Evolutionary conservation across 2,329 filamentous ascomycete genomes (phyloP).

Genomic region (Fusarium sp.): DNA sequence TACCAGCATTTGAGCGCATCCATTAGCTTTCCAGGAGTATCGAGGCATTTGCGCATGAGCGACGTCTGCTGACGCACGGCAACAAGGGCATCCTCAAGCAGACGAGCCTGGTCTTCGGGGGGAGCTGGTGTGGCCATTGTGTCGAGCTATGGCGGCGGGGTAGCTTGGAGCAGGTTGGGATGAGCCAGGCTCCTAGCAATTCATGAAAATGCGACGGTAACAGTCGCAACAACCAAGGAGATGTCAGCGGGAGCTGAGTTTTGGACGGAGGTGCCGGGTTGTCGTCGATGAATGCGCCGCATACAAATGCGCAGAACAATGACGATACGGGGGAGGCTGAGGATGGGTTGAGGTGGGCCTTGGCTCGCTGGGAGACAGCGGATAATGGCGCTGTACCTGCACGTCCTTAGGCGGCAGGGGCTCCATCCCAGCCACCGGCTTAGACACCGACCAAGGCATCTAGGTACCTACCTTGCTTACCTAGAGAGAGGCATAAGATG

Average conservation of each 20-base stretch:
- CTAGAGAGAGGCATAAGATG: no score
- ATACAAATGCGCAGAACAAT: slow-evolving; percentile 43
- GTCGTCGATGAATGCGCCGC: slow-evolving; percentile 41
- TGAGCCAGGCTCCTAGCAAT: slow-evolving; percentile 38
- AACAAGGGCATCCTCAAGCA: slow-evolving; percentile 95
- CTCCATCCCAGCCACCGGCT: slow-evolving; percentile 18
- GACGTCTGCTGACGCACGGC: slow-evolving; percentile 97
- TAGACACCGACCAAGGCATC: no score
- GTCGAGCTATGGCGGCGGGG: slow-evolving; percentile 46
- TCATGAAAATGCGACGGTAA: slow-evolving; percentile 40
- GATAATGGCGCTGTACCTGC: slow-evolving; percentile 38
- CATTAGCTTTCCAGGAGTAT: slow-evolving; percentile 98
- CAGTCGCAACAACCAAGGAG: slow-evolving; percentile 27
- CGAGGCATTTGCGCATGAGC: slow-evolving; percentile 97
- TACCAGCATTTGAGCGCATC: slow-evolving; percentile 99
- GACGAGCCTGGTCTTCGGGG: slow-evolving; percentile 83
- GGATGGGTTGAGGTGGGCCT: slow-evolving; percentile 41
- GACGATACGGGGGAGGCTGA: slow-evolving; percentile 47
- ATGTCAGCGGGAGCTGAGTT: slow-evolving; percentile 23
- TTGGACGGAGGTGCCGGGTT: slow-evolving; percentile 28
- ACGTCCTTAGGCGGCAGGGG: slow-evolving; percentile 35
- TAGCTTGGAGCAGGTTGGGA: slow-evolving; percentile 43
- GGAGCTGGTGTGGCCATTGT: slow-evolving; percentile 65
- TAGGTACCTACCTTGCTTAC: no score
- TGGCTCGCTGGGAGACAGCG: slow-evolving; percentile 31